Evolutionary conservation across 2,329 filamentous ascomycete species (phyloP), one percentile per base, ranked within the genome.

Genomic region (Colletotrichum orchidophilum): DNA sequence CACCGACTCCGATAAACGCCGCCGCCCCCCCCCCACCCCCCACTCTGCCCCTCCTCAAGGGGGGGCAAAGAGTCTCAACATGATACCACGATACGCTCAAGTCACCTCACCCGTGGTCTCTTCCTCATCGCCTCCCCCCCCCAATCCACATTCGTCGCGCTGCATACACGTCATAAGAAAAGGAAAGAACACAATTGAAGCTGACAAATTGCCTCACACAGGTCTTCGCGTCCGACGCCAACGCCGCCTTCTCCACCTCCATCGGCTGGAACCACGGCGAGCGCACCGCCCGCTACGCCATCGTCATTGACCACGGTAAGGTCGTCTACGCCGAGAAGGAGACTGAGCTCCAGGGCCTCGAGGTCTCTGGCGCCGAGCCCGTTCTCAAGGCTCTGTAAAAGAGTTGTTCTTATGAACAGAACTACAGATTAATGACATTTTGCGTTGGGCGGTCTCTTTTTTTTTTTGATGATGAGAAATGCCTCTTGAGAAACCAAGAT

Each of bases 301-400:
- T 97, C 81, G 85, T 95, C 77, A 83, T 97, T 75, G 94, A 95
- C 84, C 87, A 97, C 81, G 94, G 94, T 82, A 96, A 94, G 86
- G 88, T 97, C 78, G 86, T 85, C 78, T 97, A 97, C 81, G 93
- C 93, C 72, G 93, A 92, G 83, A 91, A 89, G 77, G 94, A 97
- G 85, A 81, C 83, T 29, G 87, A 83, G 66, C 79, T 79, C 63
- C 82, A 82, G 61, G 82, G 80, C 76, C 84, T 86, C 65, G 82
- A 82, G 70, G 81, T 82, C 72, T 87, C 87, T 26, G 85, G 87
- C 62, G 88, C 87, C 66, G 85, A 89, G 72, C 86, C 82, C 69
- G 84, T 90, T 60, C 78, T 90, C 86, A 66, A 87, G 87, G 80
- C 81, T 90, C 75, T 90, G 83, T 81, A 70, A 63, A 49, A 18